These are phyloP conservation scores for Sphagnum magellanicum DNA, from an alignment of 228 moss, liverwort and hornwort genomes.

Conservation along the genomic window DNA sequence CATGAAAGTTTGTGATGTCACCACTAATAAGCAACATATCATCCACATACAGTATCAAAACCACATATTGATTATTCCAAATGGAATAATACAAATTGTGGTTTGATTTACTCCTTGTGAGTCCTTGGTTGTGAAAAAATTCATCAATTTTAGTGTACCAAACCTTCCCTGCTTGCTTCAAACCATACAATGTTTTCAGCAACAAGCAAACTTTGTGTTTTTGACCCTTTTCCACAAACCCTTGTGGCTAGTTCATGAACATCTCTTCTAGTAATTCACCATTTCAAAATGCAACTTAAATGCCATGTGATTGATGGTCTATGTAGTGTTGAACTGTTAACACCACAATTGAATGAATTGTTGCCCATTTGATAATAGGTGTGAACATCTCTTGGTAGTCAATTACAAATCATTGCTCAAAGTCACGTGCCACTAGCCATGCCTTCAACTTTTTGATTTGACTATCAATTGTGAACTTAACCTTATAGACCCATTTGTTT, in stretches of 20 bases:
- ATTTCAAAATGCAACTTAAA: no score
- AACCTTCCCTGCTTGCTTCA: background rate
- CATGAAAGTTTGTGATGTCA: background rate
- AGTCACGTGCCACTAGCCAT: no score
- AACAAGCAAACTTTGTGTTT: background rate
- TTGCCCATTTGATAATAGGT: no score
- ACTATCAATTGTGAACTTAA: no score
- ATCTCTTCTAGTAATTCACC: no score
- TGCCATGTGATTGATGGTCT: no score
- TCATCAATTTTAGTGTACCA: background rate
- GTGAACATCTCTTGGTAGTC: no score
- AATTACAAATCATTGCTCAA: no score
- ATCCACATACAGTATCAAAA: conserved; percentile 6
- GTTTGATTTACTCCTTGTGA: background rate
- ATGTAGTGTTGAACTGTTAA: no score
- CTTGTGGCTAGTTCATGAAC: background rate
- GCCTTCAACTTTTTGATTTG: no score
- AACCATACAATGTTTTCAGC: background rate
- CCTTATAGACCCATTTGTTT: no score
- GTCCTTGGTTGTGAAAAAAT: background rate
- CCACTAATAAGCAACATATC: background rate
- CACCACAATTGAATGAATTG: no score
- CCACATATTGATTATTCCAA: background rate
- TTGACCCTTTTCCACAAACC: background rate
- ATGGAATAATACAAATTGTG: background rate